phyloP scores from a whole-genome alignment of 2,329 filamentous ascomycete species.

The Trichoderma gracile region DNA sequence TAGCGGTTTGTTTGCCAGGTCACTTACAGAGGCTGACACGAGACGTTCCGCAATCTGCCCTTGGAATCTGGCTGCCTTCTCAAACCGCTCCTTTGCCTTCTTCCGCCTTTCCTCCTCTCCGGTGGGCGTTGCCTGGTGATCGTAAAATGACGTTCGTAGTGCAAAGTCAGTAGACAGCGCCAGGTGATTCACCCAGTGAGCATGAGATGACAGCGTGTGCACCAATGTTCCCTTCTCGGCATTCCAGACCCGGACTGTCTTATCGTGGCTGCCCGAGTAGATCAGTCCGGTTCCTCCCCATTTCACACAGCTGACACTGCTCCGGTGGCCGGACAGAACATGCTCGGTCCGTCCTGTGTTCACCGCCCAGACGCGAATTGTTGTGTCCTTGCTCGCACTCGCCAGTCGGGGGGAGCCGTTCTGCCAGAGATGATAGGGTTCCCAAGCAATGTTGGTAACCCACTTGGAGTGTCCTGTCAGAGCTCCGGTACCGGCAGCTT shows the following conservation, averaged over 20 bases:
- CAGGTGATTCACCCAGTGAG: conserved; percentile 94
- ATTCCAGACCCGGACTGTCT: conserved; percentile 90
- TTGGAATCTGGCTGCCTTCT: conserved; percentile 76
- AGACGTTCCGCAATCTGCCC: conserved; percentile 79
- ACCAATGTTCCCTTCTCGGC: conserved; percentile 74
- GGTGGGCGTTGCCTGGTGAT: conserved; percentile 71
- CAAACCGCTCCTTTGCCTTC: conserved; percentile 79
- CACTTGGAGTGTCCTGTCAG: conserved; percentile 88
- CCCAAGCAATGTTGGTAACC: conserved; percentile 86
- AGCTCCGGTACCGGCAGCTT: conserved; percentile 60
- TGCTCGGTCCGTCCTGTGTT: conserved; percentile 77
- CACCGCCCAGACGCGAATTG: conserved; percentile 82
- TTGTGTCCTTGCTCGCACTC: conserved; percentile 86
- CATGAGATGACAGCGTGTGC: conserved; percentile 78
- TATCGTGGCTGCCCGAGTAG: conserved; percentile 86
- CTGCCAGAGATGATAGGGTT: conserved; percentile 83
- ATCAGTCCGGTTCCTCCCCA: conserved; percentile 91
- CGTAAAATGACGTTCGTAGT: conserved; percentile 80
- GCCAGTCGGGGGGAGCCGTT: conserved; percentile 76
- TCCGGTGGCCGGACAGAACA: conserved; percentile 85
- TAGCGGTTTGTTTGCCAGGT: neutral
- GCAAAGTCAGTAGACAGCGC: conserved; percentile 92
- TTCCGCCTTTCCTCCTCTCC: conserved; percentile 69
- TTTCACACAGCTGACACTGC: conserved; percentile 82
- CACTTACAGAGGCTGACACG: conserved; percentile 70